Base-by-base conservation (phyloP, 2,329 filamentous ascomycete species). In the Calonectria multiphialidica region DNA sequence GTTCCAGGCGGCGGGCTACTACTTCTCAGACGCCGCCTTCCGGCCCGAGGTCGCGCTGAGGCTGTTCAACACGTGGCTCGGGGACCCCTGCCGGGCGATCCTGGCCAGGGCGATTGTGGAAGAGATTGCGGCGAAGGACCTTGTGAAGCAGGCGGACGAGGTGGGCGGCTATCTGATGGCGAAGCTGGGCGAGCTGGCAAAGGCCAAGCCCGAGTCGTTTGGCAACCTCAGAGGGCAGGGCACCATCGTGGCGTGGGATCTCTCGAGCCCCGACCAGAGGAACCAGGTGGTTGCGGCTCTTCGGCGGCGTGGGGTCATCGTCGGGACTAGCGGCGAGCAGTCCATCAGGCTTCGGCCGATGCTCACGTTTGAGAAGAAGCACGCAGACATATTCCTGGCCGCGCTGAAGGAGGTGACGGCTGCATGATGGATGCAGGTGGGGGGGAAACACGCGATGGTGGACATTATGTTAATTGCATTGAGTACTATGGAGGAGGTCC, bases 31-130 rank as follows among this genome's bases (percentile, higher is more conserved):
- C 88, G 89, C 91, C 7, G 91, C 90, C 44, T 88, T 98, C 77
- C 89, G 94, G 21, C 95, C 95, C 73, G 97, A 97, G 88, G 95
- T 95, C 88, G 93, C 95, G 2, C 98, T 97, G 88, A 92, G 95
- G 72, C 95, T 98, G 85, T 98, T 98, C 90, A 98, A 98, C 89
- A 98, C 95, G 57, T 98, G 95, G 95, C 96, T 97, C 92, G 95
- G 95, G 79, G 95, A 98, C 86, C 95, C 95, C 12, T 92, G 93
- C n/a, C 92, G 94, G 73, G 94, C 93, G 8, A 86, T 98, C 73
- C 89, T 98, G 76, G 97, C 96, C 92, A 91, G 93, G 75, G 93
- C 91, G 80, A 97, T 98, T 85, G 90, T 96, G 81, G 85, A 93
- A 71, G 95, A 98, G 86, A 92, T 97, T 68, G 87, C 21, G 30